Evolutionary conservation across 345 rosid species (phyloP), one percentile per base, ranked within the genome.

Genomic region (Ceriops decandra): DNA sequence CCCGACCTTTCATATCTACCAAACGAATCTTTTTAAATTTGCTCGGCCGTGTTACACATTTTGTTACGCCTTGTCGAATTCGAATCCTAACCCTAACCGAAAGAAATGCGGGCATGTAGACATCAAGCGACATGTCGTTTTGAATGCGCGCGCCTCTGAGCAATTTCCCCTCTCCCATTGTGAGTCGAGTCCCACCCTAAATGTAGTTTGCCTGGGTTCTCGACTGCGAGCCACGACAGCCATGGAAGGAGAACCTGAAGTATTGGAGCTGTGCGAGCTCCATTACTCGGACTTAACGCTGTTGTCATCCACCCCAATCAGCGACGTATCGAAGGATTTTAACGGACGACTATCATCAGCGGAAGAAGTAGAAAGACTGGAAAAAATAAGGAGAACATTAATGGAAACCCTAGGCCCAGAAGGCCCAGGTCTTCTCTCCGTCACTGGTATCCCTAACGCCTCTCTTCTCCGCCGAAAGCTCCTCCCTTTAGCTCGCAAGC

Each of bases 391-490:
- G 78, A 71, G 62, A 53, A 70, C 60, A 42, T 68, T 93, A 62
- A 76, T 87, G 87, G 88, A 87, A 78, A 82, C 84, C 66, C 82
- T 95, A 1, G 97, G 96, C 56, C 92, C 89, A 1, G 57, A 51
- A 5, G 96, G 97, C 53, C 90, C 95, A 0, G 97, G 93, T 11
- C 83, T 91, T 15, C 85, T 91, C 62, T 82, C 90, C 49, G 46
- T 95, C 73, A 79, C 84, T 52, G 87, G 79, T 36, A 82, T 91
- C 64, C 86, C 88, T 20, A 77, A 77, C 35, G 84, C 80, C 68
- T 74, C 84, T 71, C 19, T 80, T 20, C 89, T 88, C 57, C 91
- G 96, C 72, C 84, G 75, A 20, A 78, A 73, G 60, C 89, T 89
- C 65, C 93, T 88, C 56, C 91, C 84, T 30, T 76, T 85, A 38